phyloP scores from a whole-genome alignment of 2,329 filamentous ascomycete species.

The Colletotrichum phormii region DNA sequence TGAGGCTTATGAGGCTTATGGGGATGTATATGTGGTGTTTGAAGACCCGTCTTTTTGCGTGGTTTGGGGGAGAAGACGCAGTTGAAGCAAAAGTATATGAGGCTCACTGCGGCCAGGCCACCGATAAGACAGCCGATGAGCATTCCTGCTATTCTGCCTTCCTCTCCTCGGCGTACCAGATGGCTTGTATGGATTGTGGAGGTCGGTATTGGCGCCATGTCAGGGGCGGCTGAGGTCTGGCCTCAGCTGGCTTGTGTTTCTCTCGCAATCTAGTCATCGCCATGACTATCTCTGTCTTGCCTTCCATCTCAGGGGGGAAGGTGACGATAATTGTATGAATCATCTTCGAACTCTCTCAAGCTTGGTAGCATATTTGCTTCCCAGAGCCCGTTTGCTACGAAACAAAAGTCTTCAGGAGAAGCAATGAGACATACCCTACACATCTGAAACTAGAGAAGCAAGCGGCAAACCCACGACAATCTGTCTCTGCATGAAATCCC shows the following conservation, averaged over 20 bases:
- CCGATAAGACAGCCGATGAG: constrained; percentile 31
- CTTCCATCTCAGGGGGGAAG: background rate
- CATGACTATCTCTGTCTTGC: background rate
- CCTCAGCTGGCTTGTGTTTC: background rate
- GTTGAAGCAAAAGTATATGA: constrained; percentile 28
- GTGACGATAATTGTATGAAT: background rate
- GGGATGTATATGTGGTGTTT: background rate
- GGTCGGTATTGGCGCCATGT: constrained; percentile 6
- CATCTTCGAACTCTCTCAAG: background rate
- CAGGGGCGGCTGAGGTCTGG: too few relatives aligned
- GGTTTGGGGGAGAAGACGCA: constrained; percentile 11
- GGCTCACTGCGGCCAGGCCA: constrained; percentile 4
- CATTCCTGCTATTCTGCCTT: constrained; percentile 23
- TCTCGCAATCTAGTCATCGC: background rate
- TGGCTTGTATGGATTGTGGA: background rate
- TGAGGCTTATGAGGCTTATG: background rate
- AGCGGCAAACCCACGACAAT: background rate
- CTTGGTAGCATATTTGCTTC: background rate
- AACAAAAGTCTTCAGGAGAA: background rate
- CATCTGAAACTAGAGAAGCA: background rate
- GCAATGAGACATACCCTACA: background rate
- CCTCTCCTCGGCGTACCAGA: constrained; percentile 11
- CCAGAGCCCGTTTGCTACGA: background rate
- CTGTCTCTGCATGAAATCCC: background rate
- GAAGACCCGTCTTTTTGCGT: background rate